Percentiles rank a stretch among this genome's conserved stretches.
phyloP scores from a whole-genome alignment of 108 stramenopile species.

The Discostella stelligeroides region DNA sequence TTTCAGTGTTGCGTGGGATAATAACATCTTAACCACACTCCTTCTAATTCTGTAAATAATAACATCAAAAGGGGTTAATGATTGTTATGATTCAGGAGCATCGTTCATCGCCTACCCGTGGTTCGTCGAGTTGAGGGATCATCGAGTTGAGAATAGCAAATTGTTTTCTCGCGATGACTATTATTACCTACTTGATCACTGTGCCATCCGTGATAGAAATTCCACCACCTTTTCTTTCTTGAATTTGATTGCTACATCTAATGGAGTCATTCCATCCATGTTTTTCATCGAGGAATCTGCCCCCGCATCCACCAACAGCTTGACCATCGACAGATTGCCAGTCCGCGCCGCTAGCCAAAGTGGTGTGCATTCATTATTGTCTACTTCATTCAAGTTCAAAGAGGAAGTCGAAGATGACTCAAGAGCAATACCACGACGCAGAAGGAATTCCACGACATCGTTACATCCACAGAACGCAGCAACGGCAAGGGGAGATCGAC shows the following conservation, averaged over 20 bases:
- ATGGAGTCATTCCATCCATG: conserved; percentile 34
- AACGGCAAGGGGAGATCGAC: conserved; percentile 35
- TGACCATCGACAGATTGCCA: conserved; percentile 39
- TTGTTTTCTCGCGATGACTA: no score
- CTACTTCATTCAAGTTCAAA: conserved; percentile 27
- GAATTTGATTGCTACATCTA: conserved; percentile 46
- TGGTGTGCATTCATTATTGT: conserved; percentile 47
- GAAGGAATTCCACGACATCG: conserved; percentile 42
- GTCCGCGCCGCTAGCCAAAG: conserved; percentile 58
- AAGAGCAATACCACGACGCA: conserved; percentile 7
- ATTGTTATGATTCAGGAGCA: no score
- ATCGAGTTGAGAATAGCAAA: no score
- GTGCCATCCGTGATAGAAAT: conserved; percentile 20
- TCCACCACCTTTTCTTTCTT: conserved; percentile 43
- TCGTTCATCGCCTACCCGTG: no score
- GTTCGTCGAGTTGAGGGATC: no score
- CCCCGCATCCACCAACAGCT: conserved; percentile 41
- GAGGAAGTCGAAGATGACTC: background rate
- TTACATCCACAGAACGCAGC: conserved; percentile 56
- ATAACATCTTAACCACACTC: no score
- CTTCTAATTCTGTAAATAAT: no score
- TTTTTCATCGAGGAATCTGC: conserved; percentile 47
- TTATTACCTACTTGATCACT: no score
- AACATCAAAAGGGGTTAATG: no score
- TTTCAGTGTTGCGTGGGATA: no score